A percentile compares a stretch with the other conserved stretches of the same genome.
phyloP scores from a whole-genome alignment of 768 basidiomycete genomes.

The Pulveroboletus sp. region DNA sequence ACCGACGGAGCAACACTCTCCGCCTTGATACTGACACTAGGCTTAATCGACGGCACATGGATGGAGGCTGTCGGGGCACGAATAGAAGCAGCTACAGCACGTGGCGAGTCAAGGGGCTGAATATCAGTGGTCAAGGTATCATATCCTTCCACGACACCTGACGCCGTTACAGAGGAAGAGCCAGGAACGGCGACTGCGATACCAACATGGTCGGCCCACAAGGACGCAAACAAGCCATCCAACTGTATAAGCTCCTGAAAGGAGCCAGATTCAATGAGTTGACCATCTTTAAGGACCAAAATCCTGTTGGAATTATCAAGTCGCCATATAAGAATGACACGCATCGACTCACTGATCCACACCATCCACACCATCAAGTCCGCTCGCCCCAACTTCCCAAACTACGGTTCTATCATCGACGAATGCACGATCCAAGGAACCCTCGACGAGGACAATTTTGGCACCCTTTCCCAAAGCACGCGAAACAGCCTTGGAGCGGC shows the following conservation, averaged over 20 bases:
- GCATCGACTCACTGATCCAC: constrained; percentile 50
- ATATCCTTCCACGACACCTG: constrained; percentile 24
- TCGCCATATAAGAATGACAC: background rate
- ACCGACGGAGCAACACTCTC: constrained; percentile 27
- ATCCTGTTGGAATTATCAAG: constrained; percentile 47
- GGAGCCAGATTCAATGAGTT: constrained; percentile 76
- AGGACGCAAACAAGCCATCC: constrained; percentile 70
- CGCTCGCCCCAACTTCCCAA: constrained; percentile 22
- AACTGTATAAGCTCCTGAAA: constrained; percentile 72
- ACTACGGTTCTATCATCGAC: constrained; percentile 22
- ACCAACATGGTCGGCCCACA: constrained; percentile 86
- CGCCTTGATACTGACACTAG: constrained; percentile 17
- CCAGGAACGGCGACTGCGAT: constrained; percentile 42
- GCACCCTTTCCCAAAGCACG: constrained; percentile 23
- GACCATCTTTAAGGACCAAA: constrained; percentile 85
- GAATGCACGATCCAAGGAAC: constrained; percentile 17
- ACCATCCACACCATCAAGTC: constrained; percentile 46
- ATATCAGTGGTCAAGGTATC: constrained; percentile 22
- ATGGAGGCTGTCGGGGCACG: constrained; percentile 14
- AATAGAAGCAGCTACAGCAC: constrained; percentile 15
- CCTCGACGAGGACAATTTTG: constrained; percentile 25
- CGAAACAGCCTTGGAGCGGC: constrained; percentile 21
- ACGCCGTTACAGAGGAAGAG: constrained; percentile 24
- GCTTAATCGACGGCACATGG: constrained; percentile 21
- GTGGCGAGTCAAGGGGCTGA: constrained; percentile 17